Base-by-base conservation (phyloP, 164 flowering plant species). In the Buxus sempervirens region DNA sequence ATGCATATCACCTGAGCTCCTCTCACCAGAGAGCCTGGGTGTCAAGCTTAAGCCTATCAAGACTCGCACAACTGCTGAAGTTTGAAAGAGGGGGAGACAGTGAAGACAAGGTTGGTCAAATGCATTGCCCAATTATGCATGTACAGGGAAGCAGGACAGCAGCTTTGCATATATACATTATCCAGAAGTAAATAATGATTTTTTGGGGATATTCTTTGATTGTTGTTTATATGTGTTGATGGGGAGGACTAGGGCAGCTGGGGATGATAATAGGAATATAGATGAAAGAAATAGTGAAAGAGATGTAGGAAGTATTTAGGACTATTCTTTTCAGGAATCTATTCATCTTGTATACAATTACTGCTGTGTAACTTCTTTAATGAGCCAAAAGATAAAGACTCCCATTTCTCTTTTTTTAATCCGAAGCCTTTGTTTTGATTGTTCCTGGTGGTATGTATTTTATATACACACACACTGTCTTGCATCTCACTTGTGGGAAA, bases 41-140 rank as follows among this genome's bases (percentile, higher is more conserved):
- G 57, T 91, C 69, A 91, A 93, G 77, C 84, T 93, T 42, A 93
- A 91, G 73, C 97, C 97, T 12, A 93, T 93, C 28, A 91, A 83
- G 68, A 91, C 97, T 16, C 78, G 74, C 12, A 45, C 22, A 2
- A 9, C 64, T 10, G 19, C 54, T 14, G 61, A 69, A 60, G 75
- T 63, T 26, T 76, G 60, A 63, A 32, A 1, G 7, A 3, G 7
- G 7, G 16, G 38, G 26, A 12, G 4, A 26, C 0, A 49, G 28
- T 23, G 24, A 10, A 10, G 13, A 15, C 51, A 45, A 10, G 51
- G 51, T 45, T 45, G 9, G 12, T 45, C 51, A 10, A 15, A 45
- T 45, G 13, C 38, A 32, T 45, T 45, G 51, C 45, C 45, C 45
- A 41, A 5, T 5, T 41, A 20, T 5, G 7, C 25, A 55, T 55